Conservation (phyloP, 1,139 yeast species). For the Debaryomyces nepalensis region DNA sequence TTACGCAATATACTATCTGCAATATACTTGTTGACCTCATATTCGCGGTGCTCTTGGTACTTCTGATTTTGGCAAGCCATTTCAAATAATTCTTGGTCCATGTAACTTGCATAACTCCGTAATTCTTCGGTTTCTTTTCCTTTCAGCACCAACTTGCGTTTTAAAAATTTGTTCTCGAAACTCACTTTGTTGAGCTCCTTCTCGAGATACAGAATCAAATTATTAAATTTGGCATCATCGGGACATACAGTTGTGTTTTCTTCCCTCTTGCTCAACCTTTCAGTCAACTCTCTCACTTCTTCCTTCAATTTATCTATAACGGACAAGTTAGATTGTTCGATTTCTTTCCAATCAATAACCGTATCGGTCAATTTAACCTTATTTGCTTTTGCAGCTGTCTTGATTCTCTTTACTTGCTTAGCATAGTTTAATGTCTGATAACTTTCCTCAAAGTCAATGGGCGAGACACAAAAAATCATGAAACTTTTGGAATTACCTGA, state of each 20-base stretch:
- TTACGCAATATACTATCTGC: slow-evolving; percentile 4
- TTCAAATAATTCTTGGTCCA: slow-evolving; percentile 28
- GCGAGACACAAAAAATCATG: slow-evolving; percentile 78
- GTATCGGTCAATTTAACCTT: slow-evolving; percentile 36
- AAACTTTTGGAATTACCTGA: slow-evolving; percentile 79
- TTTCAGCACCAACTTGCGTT: slow-evolving; percentile 22
- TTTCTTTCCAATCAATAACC: slow-evolving; percentile 40
- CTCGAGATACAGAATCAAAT: slow-evolving; percentile 38
- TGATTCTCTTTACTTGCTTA: slow-evolving; percentile 70
- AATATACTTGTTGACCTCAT: not conserved
- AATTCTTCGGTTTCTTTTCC: slow-evolving; percentile 33
- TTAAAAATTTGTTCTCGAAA: slow-evolving; percentile 43
- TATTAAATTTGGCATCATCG: slow-evolving; percentile 23
- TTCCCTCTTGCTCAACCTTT: slow-evolving; percentile 22
- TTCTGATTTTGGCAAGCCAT: slow-evolving; percentile 3
- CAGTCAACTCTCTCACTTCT: slow-evolving; percentile 38
- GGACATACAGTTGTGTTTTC: slow-evolving; percentile 4
- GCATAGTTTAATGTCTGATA: slow-evolving; percentile 77
- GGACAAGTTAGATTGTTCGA: slow-evolving; percentile 30
- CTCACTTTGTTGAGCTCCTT: slow-evolving; percentile 32
- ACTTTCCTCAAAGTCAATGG: slow-evolving; percentile 76
- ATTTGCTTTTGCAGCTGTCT: slow-evolving; percentile 59
- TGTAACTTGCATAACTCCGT: slow-evolving; percentile 32
- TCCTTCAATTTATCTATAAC: slow-evolving; percentile 35
- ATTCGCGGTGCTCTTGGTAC: not conserved